These are phyloP conservation scores for Hypomontagnella submonticulosa DNA, from an alignment of 495 filamentous ascomycete species.

Conservation along the genomic window DNA sequence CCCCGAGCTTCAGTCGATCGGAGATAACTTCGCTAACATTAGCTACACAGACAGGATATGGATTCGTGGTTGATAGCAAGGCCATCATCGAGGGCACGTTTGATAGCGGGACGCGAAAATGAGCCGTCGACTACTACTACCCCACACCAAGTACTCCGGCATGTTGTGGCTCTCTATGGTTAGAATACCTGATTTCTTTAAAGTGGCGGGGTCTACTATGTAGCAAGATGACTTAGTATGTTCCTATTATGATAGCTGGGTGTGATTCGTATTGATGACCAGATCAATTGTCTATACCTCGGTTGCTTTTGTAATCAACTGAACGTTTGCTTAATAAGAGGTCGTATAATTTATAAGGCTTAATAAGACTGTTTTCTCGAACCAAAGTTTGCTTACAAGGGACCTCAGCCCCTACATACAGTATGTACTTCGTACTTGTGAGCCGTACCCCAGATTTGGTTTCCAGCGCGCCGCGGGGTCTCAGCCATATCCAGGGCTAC, in stretches of 20 bases:
- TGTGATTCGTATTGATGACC: constrained; percentile 11
- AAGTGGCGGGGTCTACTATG: neutral
- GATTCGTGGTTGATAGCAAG: constrained; percentile 9
- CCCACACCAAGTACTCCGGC: too few species aligned
- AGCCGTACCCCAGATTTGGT: too few species aligned
- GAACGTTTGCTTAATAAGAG: neutral
- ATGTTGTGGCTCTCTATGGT: too few species aligned
- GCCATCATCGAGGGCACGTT: constrained; percentile 3
- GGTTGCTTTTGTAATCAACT: neutral
- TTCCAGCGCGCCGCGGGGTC: too few species aligned
- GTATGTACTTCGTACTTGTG: too few species aligned
- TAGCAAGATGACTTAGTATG: neutral
- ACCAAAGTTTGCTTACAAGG: too few species aligned
- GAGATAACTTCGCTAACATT: neutral
- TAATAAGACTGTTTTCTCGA: neutral
- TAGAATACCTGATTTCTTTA: neutral
- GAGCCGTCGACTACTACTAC: neutral
- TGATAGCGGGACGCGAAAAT: neutral
- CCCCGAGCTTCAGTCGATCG: too few species aligned
- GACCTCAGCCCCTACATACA: too few species aligned
- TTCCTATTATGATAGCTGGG: neutral
- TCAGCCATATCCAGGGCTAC: too few species aligned
- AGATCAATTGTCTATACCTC: neutral
- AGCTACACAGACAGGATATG: neutral
- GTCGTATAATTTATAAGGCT: neutral